Evolutionary conservation across 352 stramenopile species (phyloP).

Genomic region (Pythium dissimile): DNA sequence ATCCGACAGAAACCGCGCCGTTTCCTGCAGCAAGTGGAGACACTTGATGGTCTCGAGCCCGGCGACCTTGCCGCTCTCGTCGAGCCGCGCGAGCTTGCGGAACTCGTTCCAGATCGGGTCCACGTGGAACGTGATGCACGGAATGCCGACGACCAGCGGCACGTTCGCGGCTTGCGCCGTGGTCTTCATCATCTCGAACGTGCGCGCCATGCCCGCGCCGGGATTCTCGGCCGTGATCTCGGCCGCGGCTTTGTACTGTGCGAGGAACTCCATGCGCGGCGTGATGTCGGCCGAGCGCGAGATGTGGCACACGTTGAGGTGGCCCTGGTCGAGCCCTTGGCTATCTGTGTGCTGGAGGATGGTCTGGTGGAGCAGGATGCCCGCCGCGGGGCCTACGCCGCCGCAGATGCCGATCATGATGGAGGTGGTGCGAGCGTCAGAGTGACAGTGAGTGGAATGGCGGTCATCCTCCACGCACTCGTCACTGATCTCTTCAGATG

Average conservation of each 20-base stretch:
- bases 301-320: constrained; percentile 46
- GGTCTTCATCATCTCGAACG: constrained; percentile 34
- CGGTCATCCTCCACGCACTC: background rate
- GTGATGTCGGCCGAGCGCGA: constrained; percentile 43
- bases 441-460: background rate
- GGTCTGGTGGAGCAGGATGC: constrained; percentile 49
- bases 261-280: constrained; percentile 32
- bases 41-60: constrained; percentile 21
- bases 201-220: constrained; percentile 43
- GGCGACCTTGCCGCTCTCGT: constrained; percentile 8
- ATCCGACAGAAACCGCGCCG: constrained; percentile 27
- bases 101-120: constrained; percentile 44
- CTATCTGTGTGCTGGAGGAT: constrained; percentile 48
- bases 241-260: constrained; percentile 4
- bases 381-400: constrained; percentile 43
- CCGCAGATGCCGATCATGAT: constrained; percentile 46
- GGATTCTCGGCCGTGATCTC: constrained; percentile 32
- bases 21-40: constrained; percentile 47
- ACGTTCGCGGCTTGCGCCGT: constrained; percentile 18
- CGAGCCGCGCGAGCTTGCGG: constrained; percentile 13
- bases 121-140: constrained; percentile 54
- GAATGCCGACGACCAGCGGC: constrained; percentile 37
- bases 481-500: background rate
- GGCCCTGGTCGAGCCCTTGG: constrained; percentile 42
- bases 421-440: background rate